Evolutionary conservation across 2,329 filamentous ascomycete species (phyloP), one percentile per base, ranked within the genome.

Genomic region (Keithomyces neogunnii): DNA sequence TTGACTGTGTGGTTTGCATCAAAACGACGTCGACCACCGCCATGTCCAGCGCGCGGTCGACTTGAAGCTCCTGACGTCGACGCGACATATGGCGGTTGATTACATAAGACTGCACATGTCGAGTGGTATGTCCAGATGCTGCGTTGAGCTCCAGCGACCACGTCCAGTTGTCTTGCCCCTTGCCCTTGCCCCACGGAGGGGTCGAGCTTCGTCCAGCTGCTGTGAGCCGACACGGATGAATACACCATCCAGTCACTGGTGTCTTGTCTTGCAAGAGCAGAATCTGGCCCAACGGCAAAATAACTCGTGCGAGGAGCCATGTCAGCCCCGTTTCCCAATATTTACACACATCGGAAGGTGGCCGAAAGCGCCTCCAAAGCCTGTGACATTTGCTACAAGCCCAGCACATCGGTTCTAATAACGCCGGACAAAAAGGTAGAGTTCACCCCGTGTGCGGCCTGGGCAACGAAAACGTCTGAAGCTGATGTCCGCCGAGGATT

Each of bases 341-440:
- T 87, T 32, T 97, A 92, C 71, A 83, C 88, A 56, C 86, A 91
- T 57, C 87, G 92, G 47, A 88, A 84, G 59, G 92, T 97, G 36
- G 90, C 90, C 10, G 89, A 95, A 32, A 80, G 82, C n/a, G 80
- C 86, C 1, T 80, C 88, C 10, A 95, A 88, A 69, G 77, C 88
- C 47, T 99, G 93, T 69, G 86, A 89, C 68, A 82, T 97, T 56
- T 97, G 93, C 76, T 95, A 86, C 74, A 95, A 93, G 69, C 86
- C 88, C 7, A 89, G 85, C 53, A 82, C 85, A 5, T 95, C 86
- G 57, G 92, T 97, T 19, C 75, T 99, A 50, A 88, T 96, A 59
- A 95, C 90, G 7, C 81, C 88, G 0, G 90, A 95, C 62, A 91
- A 89, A 62, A 93, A 92, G 82, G 91, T 93, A 62, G 56, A 60